Percentiles rank a stretch among this genome's conserved stretches.
Evolutionary conservation across 2,329 filamentous ascomycete species (phyloP).

Genomic region (Myriosclerotinia scirpicola): DNA sequence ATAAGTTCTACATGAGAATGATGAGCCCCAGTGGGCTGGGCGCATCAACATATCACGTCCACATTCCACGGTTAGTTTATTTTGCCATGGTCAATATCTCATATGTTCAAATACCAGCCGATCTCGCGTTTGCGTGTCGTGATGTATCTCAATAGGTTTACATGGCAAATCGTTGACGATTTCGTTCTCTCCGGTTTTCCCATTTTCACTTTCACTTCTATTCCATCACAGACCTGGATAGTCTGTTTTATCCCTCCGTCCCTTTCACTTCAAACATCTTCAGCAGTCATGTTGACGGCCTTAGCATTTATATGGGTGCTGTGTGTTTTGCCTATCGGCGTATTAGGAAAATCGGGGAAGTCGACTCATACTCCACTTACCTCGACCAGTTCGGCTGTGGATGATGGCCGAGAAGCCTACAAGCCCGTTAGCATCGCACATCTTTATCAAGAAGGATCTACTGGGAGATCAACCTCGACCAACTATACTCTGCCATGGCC

Average conservation of each 20-base stretch:
- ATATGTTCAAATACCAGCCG: constrained; percentile 4
- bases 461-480: constrained; percentile 11
- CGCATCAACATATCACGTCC: constrained; percentile 8
- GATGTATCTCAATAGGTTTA: neutral
- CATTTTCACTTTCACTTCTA: neutral
- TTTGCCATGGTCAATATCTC: neutral
- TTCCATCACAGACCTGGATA: constrained; percentile 7
- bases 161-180: constrained; percentile 17
- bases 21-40: neutral
- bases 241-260: neutral
- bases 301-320: neutral
- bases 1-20: neutral
- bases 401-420: neutral
- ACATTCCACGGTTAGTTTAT: constrained; percentile 17
- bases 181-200: constrained; percentile 4
- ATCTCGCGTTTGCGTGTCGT: constrained; percentile 2
- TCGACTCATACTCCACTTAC: neutral
- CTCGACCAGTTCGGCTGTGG: neutral
- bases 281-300: neutral
- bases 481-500: constrained; percentile 26
- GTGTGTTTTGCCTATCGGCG: neutral
- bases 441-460: constrained; percentile 3
- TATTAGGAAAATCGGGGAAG: neutral
- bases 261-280: neutral
- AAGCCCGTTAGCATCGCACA: neutral